phyloP scores from a whole-genome alignment of 2,329 filamentous ascomycete species.

The Fusarium illudens region DNA sequence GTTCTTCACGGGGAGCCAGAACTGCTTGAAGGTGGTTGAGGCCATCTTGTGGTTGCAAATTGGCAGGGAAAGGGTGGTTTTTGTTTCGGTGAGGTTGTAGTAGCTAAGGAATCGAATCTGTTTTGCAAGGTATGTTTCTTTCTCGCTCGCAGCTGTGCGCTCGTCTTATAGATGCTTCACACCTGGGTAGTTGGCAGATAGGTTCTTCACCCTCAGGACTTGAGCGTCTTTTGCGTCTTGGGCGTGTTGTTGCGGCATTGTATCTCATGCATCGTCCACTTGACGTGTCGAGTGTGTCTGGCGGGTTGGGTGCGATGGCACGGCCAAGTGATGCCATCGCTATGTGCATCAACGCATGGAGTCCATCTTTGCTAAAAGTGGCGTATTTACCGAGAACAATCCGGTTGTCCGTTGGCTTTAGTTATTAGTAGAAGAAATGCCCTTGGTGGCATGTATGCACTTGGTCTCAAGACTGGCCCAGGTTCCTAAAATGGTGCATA shows the following conservation, averaged over 20 bases:
- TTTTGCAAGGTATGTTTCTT: not conserved
- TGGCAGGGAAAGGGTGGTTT: not conserved
- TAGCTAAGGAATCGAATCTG: not conserved
- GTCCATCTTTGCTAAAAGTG: not conserved
- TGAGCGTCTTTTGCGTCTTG: not conserved
- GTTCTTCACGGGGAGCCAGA: constrained; percentile 11
- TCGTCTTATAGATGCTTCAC: not conserved
- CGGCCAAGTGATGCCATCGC: not conserved
- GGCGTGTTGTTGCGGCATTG: not conserved
- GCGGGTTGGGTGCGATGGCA: not conserved
- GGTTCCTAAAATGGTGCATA: not conserved
- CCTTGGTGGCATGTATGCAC: not conserved
- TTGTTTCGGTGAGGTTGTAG: not conserved
- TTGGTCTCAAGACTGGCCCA: not conserved
- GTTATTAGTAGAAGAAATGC: not conserved
- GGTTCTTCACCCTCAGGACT: too few species aligned
- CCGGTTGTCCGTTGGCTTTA: not conserved
- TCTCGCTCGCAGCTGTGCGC: not conserved
- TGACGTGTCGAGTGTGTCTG: not conserved
- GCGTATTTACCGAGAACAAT: not conserved
- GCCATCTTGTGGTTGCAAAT: not conserved
- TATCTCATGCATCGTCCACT: not conserved
- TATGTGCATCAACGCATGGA: too few species aligned
- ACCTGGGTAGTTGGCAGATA: not conserved
- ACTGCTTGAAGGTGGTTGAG: not conserved